Percentiles rank a stretch among this genome's conserved stretches.
These are phyloP conservation scores for Helotiales sp. DNA, from an alignment of 2,329 filamentous ascomycete species.

Conservation along the genomic window DNA sequence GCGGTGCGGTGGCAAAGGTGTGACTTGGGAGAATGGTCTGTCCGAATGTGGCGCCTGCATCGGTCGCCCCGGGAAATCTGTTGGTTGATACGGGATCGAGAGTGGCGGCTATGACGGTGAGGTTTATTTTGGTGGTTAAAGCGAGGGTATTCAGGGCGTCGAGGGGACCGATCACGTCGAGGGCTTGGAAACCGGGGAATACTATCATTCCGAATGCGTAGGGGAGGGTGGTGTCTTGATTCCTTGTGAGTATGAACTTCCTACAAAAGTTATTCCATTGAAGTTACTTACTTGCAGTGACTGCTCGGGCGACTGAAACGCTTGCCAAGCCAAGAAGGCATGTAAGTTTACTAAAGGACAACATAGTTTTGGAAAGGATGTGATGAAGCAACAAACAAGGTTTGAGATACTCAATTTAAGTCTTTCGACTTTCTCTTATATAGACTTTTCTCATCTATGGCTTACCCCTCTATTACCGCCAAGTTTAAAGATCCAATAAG, in stretches of 20 bases:
- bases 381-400: not conserved
- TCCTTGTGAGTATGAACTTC: not conserved
- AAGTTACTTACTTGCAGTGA: not conserved
- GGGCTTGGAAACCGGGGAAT: constrained; percentile 42
- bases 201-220: constrained; percentile 47
- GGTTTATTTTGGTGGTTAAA: constrained; percentile 30
- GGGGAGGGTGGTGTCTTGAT: constrained; percentile 36
- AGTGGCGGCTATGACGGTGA: constrained; percentile 37
- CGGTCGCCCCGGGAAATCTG: not conserved
- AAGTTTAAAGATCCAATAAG: not conserved
- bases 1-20: constrained; percentile 9
- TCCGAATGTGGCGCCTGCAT: not conserved
- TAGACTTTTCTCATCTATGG: not conserved
- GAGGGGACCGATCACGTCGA: constrained; percentile 44
- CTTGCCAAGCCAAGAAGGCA: not conserved
- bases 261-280: too few relatives aligned
- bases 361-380: not conserved
- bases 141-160: constrained; percentile 40
- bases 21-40: constrained; percentile 13
- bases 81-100: constrained; percentile 32
- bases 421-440: not conserved
- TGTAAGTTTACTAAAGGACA: not conserved
- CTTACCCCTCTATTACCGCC: not conserved
- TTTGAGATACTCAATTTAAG: not conserved
- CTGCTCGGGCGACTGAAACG: not conserved